Percentiles rank a stretch among this genome's conserved stretches.
phyloP scores from a whole-genome alignment of 768 basidiomycete species.

The Boletus vermiculosoides region DNA sequence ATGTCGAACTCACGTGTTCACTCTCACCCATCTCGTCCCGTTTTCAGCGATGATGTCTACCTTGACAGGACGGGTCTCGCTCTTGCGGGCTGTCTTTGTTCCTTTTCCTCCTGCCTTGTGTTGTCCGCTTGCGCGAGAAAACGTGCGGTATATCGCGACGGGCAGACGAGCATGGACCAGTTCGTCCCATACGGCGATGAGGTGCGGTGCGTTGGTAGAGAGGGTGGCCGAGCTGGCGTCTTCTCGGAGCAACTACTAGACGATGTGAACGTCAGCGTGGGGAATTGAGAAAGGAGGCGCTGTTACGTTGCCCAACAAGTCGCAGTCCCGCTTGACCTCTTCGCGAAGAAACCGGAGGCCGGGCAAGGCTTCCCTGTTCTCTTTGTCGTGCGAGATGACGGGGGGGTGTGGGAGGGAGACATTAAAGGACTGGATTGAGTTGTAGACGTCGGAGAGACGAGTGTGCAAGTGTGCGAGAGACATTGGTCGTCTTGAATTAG shows the following conservation, averaged over 20 bases:
- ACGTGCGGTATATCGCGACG: slow-evolving; percentile 60
- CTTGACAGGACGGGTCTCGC: slow-evolving; percentile 43
- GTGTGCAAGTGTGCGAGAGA: not conserved
- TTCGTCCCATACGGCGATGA: slow-evolving; percentile 82
- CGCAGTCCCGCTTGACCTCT: slow-evolving; percentile 44
- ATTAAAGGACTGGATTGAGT: slow-evolving; percentile 22
- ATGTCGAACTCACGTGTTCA: slow-evolving; percentile 71
- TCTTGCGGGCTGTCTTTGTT: not conserved
- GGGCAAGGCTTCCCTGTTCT: slow-evolving; percentile 27
- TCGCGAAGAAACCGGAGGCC: slow-evolving; percentile 43
- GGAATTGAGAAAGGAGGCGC: not conserved
- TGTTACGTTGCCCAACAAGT: slow-evolving; percentile 25
- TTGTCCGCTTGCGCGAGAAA: slow-evolving; percentile 18
- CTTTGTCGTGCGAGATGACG: slow-evolving; percentile 25
- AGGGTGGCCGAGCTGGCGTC: slow-evolving; percentile 19
- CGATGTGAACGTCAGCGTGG: slow-evolving; percentile 4
- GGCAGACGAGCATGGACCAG: slow-evolving; percentile 59
- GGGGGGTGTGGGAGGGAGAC: slow-evolving; percentile 25
- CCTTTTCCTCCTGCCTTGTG: not conserved
- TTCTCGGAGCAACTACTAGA: slow-evolving; percentile 61
- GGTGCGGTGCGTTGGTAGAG: slow-evolving; percentile 75
- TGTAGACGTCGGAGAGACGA: not conserved
- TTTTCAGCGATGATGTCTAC: slow-evolving; percentile 79
- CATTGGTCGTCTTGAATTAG: not conserved
- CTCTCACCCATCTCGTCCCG: slow-evolving; percentile 75